A percentile compares a stretch with the other conserved stretches of the same genome.
These are phyloP conservation scores for Steccherinum ochraceum DNA, from an alignment of 768 basidiomycete genomes.

Conservation along the genomic window DNA sequence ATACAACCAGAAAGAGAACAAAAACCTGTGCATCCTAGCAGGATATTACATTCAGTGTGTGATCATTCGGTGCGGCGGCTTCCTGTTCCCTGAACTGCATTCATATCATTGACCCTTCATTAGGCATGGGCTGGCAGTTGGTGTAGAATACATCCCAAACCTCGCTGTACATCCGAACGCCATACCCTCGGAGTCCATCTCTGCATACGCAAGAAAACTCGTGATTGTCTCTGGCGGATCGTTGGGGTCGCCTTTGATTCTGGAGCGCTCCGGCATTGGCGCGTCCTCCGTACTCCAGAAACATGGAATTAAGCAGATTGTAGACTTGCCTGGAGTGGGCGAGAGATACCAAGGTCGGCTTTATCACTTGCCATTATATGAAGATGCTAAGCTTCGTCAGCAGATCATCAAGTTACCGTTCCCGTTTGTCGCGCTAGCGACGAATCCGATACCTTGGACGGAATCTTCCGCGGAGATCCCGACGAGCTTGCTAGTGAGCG, in stretches of 20 bases:
- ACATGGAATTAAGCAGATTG: slow-evolving; percentile 25
- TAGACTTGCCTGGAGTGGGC: slow-evolving; percentile 39
- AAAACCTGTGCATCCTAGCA: slow-evolving; percentile 26
- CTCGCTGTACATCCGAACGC: slow-evolving; percentile 16
- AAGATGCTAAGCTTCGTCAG: neutral
- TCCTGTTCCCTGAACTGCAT: slow-evolving; percentile 5
- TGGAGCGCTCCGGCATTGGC: slow-evolving; percentile 36
- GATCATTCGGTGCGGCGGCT: slow-evolving; percentile 23
- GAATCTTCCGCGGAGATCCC: slow-evolving; percentile 33
- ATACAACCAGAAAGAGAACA: slow-evolving; percentile 25
- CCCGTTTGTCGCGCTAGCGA: slow-evolving; percentile 34
- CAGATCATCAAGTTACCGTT: slow-evolving; percentile 27
- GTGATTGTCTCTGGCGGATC: slow-evolving; percentile 14
- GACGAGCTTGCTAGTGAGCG: slow-evolving; percentile 36
- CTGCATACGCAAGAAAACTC: slow-evolving; percentile 25
- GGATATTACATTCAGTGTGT: slow-evolving; percentile 30
- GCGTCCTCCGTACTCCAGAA: slow-evolving; percentile 22
- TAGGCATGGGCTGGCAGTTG: slow-evolving; percentile 31
- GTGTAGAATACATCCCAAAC: slow-evolving; percentile 32
- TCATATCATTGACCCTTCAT: neutral
- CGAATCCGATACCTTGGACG: slow-evolving; percentile 44
- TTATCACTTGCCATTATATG: neutral
- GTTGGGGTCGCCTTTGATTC: slow-evolving; percentile 8
- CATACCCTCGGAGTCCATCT: slow-evolving; percentile 3
- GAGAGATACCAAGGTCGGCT: slow-evolving; percentile 33